These are phyloP conservation scores for Penicillium parvum DNA, from an alignment of 495 filamentous ascomycete species.

Conservation along the genomic window DNA sequence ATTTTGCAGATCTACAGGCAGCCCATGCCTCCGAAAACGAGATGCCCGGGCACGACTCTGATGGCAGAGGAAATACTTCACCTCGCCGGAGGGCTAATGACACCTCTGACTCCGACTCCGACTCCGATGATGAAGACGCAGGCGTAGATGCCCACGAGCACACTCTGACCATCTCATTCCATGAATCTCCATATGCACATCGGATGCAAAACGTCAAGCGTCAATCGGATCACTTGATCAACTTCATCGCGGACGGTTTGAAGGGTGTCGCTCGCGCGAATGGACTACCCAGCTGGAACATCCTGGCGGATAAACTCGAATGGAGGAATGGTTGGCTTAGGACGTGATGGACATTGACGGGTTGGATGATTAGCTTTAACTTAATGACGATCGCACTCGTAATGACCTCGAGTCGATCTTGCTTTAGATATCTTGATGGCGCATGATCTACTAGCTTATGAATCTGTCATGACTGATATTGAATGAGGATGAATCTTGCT, in stretches of 20 bases:
- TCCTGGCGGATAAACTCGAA: conserved; percentile 44
- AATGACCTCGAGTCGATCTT: neutral
- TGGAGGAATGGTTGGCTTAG: conserved; percentile 21
- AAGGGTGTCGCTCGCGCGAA: conserved; percentile 42
- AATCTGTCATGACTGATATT: too few species aligned
- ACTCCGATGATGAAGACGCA: conserved; percentile 23
- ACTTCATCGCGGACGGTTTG: conserved; percentile 44
- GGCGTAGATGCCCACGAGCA: conserved; percentile 23
- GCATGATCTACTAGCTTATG: too few species aligned
- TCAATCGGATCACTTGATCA: conserved; percentile 35
- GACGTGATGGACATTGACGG: neutral
- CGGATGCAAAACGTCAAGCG: conserved; percentile 33
- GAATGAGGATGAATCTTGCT: conserved; percentile 2
- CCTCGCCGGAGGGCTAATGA: neutral
- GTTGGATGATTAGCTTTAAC: neutral
- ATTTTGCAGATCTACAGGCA: conserved; percentile 46
- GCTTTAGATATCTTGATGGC: conserved; percentile 6
- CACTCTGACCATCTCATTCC: conserved; percentile 25
- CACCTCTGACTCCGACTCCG: conserved; percentile 15
- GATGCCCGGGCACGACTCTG: conserved; percentile 3
- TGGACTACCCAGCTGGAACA: conserved; percentile 46
- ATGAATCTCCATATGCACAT: conserved; percentile 25
- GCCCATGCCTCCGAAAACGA: conserved; percentile 17
- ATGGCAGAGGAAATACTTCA: neutral
- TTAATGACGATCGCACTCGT: too few species aligned